phyloP scores from a whole-genome alignment of 805 yeast species.

The Candida saitoana region DNA sequence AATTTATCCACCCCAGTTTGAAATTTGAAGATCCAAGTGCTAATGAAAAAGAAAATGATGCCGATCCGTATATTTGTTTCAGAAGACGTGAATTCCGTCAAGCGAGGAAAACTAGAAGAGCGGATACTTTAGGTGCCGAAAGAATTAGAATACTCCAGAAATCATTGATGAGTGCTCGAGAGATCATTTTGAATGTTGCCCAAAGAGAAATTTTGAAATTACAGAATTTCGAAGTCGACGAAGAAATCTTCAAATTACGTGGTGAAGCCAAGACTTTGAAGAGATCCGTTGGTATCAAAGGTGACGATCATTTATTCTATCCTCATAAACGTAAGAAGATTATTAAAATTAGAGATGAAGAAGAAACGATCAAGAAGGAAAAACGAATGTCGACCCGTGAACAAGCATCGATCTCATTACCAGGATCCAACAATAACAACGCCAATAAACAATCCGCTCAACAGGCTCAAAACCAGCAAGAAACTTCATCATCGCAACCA shows the following conservation, averaged over 20 bases:
- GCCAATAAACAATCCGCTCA: constrained; percentile 13
- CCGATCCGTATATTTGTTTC: constrained; percentile 93
- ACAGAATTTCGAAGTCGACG: constrained; percentile 59
- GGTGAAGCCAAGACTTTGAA: constrained; percentile 68
- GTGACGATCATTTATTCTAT: constrained; percentile 79
- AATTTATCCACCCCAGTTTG: constrained; percentile 65
- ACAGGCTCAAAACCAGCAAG: constrained; percentile 10
- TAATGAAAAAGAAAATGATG: constrained; percentile 77
- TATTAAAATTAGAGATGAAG: constrained; percentile 31
- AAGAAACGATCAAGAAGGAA: constrained; percentile 15
- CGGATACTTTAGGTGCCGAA: constrained; percentile 87
- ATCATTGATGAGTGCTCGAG: constrained; percentile 74
- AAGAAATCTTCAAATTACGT: constrained; percentile 67
- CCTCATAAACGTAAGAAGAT: constrained; percentile 69
- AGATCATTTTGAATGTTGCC: constrained; percentile 63
- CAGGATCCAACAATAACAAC: constrained; percentile 1
- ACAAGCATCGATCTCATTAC: constrained; percentile 4
- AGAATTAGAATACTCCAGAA: constrained; percentile 67
- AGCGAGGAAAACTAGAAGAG: constrained; percentile 92
- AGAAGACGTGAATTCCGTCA: constrained; percentile 93
- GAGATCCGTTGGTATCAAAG: constrained; percentile 69
- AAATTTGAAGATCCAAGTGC: constrained; percentile 76
- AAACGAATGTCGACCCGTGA: constrained; percentile 9
- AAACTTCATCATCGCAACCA: constrained; percentile 50
- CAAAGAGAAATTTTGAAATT: constrained; percentile 66